phyloP scores from a whole-genome alignment of 306 rosid genomes.

The Dryas drummondii region DNA sequence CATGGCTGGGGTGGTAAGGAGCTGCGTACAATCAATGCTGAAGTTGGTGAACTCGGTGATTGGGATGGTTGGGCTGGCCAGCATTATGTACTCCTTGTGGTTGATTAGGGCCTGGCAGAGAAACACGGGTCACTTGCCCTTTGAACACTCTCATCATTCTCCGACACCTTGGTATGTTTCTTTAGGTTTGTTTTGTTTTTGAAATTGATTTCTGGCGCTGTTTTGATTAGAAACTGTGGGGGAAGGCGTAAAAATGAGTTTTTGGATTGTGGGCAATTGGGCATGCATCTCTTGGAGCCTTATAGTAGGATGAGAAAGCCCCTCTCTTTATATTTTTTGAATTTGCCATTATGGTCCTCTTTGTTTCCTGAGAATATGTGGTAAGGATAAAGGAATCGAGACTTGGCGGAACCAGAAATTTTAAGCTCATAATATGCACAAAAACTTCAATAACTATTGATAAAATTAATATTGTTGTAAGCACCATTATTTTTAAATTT shows the following conservation, averaged over 20 bases:
- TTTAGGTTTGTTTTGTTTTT: neutral
- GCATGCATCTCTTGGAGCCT: too few species aligned
- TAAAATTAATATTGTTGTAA: too few species aligned
- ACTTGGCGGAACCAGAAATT: too few species aligned
- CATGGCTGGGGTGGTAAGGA: conserved; percentile 54
- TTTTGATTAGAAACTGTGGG: too few species aligned
- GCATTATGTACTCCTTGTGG: conserved; percentile 67
- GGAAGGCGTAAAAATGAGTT: too few species aligned
- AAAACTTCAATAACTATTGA: too few species aligned
- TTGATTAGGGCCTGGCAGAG: conserved; percentile 76
- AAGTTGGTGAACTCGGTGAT: conserved; percentile 73
- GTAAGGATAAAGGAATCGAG: neutral
- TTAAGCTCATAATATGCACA: too few species aligned
- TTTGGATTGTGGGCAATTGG: too few species aligned
- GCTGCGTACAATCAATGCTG: conserved; percentile 68
- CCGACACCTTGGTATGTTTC: conserved; percentile 59
- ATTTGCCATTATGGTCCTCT: neutral
- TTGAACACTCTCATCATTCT: conserved; percentile 50
- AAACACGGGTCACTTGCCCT: conserved; percentile 46
- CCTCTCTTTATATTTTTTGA: neutral
- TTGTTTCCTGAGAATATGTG: conserved; percentile 8
- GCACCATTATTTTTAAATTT: too few species aligned
- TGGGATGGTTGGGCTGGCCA: conserved; percentile 77
- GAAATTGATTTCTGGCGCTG: too few species aligned
- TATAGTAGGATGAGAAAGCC: too few species aligned